Conservation (phyloP, 176 grass and related monocot genomes). For the Calamus simplicifolius region DNA sequence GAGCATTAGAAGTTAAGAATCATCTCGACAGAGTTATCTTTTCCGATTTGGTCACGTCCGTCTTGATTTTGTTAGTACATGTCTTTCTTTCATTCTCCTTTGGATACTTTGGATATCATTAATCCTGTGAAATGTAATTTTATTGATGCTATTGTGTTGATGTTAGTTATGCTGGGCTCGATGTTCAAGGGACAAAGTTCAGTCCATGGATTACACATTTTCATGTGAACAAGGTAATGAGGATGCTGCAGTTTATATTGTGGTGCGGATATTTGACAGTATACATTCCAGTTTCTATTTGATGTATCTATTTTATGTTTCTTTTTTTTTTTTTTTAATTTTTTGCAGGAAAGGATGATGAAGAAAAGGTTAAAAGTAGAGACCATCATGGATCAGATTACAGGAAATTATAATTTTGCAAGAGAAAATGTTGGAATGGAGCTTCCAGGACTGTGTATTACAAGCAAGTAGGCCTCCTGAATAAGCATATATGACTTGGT, state of each 20-base stretch:
- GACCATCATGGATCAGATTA: slow-evolving; percentile 42
- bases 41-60: slow-evolving; percentile 60
- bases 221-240: slow-evolving; percentile 64
- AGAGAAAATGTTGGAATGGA: slow-evolving; percentile 28
- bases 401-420: slow-evolving; percentile 24
- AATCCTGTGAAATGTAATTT: no score
- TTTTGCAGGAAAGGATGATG: slow-evolving; percentile 50
- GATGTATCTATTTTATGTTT: not conserved
- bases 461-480: slow-evolving; percentile 28
- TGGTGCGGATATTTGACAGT: no score
- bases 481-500: no score
- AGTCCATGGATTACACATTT: slow-evolving; percentile 79
- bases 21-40: slow-evolving; percentile 71
- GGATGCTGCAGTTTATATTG: not conserved
- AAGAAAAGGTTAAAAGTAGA: slow-evolving; percentile 46
- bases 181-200: slow-evolving; percentile 26
- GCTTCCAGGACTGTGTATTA: slow-evolving; percentile 46
- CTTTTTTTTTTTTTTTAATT: slow-evolving; percentile 1
- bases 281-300: slow-evolving; percentile 14
- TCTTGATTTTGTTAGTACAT: slow-evolving; percentile 73
- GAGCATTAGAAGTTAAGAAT: slow-evolving; percentile 66
- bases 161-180: slow-evolving; percentile 39
- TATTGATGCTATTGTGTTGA: no score
- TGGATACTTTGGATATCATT: no score
- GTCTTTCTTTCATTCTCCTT: no score